Base-by-base conservation (phyloP, 768 basidiomycete genomes). In the Plicaturopsis crispa region DNA sequence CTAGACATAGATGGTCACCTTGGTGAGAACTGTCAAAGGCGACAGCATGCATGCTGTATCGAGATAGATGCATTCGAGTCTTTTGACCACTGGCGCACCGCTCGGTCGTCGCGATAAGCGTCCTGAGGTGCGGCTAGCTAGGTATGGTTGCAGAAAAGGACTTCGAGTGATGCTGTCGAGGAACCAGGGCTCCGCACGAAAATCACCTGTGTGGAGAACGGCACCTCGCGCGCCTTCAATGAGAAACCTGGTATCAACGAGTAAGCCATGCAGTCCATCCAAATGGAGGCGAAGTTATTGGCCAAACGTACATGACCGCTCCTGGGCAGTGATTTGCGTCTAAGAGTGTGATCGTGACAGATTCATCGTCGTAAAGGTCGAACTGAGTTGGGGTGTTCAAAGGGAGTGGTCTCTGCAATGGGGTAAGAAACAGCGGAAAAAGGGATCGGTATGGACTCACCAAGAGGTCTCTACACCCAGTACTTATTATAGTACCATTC, bases 291-390 rank as follows among this genome's bases (percentile, higher is more conserved):
- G n/a, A n/a, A n/a, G n/a, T n/a, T n/a, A n/a, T n/a, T n/a, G n/a
- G n/a, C 14, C 14, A 20, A 4, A 60, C 78, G 19, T 50, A 91
- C 92, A 97, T 94, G 30, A 90, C 82, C 0, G 91, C 83, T 0
- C 93, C 93, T 8, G 90, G 93, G 54, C 92, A 96, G 55, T 97
- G 93, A 51, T 96, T 96, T 0, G 93, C 93, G 50, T 93, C 87
- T 6, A 96, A 57, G 7, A 85, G 68, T 0, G 90, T 93, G 40
- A 96, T 69, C 0, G 69, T 78, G 7, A 94, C 81, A 3, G 53
- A 56, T 47, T 80, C 73, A 6, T 62, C 62, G 17, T 70, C 61
- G 4, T 67, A 71, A 13, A 93, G 55, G 24, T 79, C 73, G 21
- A 81, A 66, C 22, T 53, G 41, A 0, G 76, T 83, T 0, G 90